A percentile compares a stretch with the other conserved stretches of the same genome.
These are phyloP conservation scores for Saccharomycopsis javanensis DNA, from an alignment of 805 yeast species.

Conservation along the genomic window DNA sequence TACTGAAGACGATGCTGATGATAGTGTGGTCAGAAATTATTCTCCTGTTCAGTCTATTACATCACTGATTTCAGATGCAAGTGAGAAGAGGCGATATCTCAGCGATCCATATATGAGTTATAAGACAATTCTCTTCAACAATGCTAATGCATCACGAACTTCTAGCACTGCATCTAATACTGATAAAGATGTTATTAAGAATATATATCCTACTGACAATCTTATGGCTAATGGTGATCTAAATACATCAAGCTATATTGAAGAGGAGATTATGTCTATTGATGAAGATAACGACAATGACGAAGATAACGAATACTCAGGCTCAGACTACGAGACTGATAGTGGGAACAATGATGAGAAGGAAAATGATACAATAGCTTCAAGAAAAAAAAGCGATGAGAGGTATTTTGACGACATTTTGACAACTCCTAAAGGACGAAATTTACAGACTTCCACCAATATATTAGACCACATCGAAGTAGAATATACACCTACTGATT, in stretches of 20 bases:
- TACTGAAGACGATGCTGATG: not conserved
- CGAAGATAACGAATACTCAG: constrained; percentile 15
- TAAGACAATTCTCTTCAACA: not conserved
- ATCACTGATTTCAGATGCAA: not conserved
- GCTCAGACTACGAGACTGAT: constrained; percentile 20
- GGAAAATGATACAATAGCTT: constrained; percentile 20
- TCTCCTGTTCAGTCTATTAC: not conserved
- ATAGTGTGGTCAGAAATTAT: not conserved
- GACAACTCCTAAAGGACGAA: not conserved
- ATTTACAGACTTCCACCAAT: not conserved
- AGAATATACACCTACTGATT: constrained; percentile 21
- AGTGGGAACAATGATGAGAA: constrained; percentile 16
- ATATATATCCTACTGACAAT: not conserved
- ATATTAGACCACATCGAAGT: not conserved
- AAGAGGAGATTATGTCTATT: constrained; percentile 35
- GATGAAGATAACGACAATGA: constrained; percentile 31
- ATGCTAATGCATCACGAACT: not conserved
- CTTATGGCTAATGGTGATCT: not conserved
- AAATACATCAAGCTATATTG: constrained; percentile 17
- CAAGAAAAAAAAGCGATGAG: constrained; percentile 19
- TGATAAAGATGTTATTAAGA: not conserved
- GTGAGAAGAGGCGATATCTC: not conserved
- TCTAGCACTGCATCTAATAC: not conserved
- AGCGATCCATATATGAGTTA: constrained; percentile 1
- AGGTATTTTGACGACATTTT: not conserved